A percentile compares a stretch with the other conserved stretches of the same genome.
Evolutionary conservation across 257 asterid genomes (phyloP).

Genomic region (Rubia yunnanensis): DNA sequence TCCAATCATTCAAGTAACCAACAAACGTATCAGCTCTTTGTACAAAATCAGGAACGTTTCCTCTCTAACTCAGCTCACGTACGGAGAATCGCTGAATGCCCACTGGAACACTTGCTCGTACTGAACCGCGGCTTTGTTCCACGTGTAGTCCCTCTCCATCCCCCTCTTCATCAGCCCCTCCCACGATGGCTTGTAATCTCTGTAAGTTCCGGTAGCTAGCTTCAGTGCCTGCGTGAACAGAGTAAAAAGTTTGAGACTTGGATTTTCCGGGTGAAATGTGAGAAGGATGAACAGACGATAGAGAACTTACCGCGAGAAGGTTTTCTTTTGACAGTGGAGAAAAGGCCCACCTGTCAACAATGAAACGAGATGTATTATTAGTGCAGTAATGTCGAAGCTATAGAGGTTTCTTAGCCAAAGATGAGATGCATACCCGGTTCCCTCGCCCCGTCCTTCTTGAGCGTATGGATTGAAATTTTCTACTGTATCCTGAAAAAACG

Average conservation of each 20-base stretch:
- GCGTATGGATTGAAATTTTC: constrained; percentile 67
- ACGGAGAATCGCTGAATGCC: constrained; percentile 81
- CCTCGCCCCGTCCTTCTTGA: constrained; percentile 59
- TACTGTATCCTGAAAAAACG: constrained; percentile 69
- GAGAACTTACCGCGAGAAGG: constrained; percentile 59
- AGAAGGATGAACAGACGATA: not conserved
- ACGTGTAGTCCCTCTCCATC: constrained; percentile 69
- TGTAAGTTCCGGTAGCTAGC: constrained; percentile 50
- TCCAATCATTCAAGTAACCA: not conserved
- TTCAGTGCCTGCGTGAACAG: constrained; percentile 39
- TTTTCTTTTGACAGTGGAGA: constrained; percentile 65
- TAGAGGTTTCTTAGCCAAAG: not conserved
- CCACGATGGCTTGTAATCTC: constrained; percentile 71
- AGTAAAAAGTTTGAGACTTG: not conserved
- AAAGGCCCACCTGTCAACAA: constrained; percentile 78
- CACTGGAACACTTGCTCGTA: constrained; percentile 80
- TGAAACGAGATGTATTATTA: not conserved
- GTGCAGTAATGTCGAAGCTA: not conserved
- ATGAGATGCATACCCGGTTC: constrained; percentile 79
- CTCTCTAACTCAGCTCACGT: constrained; percentile 38
- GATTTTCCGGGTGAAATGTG: not conserved
- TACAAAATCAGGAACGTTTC: constrained; percentile 2
- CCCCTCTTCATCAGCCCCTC: constrained; percentile 83
- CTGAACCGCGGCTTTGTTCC: constrained; percentile 83
- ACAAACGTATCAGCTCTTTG: not conserved